Evolutionary conservation across 345 rosid species (phyloP), one percentile per base, ranked within the genome.

Genomic region (Atalantia buxifolia): DNA sequence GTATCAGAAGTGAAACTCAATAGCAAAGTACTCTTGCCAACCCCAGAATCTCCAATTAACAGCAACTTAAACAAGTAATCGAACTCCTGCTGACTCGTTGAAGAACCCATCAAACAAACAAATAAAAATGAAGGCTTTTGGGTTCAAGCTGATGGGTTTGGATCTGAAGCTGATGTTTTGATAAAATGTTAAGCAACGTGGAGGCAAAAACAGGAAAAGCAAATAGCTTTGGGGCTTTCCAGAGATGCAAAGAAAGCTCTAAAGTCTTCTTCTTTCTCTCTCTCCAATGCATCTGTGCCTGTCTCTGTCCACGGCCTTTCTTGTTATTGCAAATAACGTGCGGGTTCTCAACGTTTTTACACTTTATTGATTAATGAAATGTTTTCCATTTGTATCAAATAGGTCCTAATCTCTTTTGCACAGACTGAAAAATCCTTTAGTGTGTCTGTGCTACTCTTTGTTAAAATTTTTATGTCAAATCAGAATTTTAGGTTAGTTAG

Each of bases 31-130:
- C 97, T 92, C 81, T 92, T 92, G n/a, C 97, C 97, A 62, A 92
- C 97, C 65, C 97, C 94, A 36, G 97, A 92, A 79, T 92, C 97
- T 59, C 97, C 97, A 64, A 92, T 92, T 81, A 92, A 30, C 65
- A 92, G 75, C 81, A 92, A 73, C 86, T 92, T 90, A 83, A 92
- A 92, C 85, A 92, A 78, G 86, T 86, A 91, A 78, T 92, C 94
- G 72, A 91, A 90, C 75, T 91, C 94, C 55, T 90, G 85, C 71
- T 87, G 92, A 74, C 83, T 87, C 78, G 92, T 81, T 27, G 93
- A 88, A 12, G 88, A 86, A 68, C 84, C 94, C 93, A 92, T 89
- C 66, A 42, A 64, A 19, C 33, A 22, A 8, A 16, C 12, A 56
- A 55, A 19, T 5, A 72, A 13, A 18, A 9, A 66, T 4, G 16